Conservation (phyloP, 208 protist genomes). For the Angomonas deanei region DNA sequence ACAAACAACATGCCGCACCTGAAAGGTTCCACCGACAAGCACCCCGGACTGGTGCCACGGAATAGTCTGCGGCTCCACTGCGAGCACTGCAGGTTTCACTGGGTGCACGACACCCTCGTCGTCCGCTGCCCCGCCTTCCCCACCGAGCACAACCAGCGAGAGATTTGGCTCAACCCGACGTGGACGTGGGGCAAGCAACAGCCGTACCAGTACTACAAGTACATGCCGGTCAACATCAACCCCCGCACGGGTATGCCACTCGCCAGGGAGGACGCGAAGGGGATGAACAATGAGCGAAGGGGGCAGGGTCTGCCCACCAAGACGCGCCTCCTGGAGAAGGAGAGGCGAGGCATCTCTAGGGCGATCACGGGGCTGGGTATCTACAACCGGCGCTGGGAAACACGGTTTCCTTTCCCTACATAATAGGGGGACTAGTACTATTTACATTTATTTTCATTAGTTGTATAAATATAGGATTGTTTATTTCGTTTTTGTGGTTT, state of each 20-base stretch:
- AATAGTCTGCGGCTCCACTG: slow-evolving; percentile 70
- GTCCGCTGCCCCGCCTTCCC: slow-evolving; percentile 72
- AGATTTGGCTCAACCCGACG: slow-evolving; percentile 81
- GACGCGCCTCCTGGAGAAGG: slow-evolving; percentile 50
- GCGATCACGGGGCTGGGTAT: slow-evolving; percentile 58
- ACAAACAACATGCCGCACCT: slow-evolving; percentile 66
- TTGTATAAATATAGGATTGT: neutral
- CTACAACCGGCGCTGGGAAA: slow-evolving; percentile 76
- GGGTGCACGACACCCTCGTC: slow-evolving; percentile 75
- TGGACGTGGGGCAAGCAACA: slow-evolving; percentile 87
- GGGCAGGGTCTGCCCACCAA: slow-evolving; percentile 69
- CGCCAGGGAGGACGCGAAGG: slow-evolving; percentile 69
- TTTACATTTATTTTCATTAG: neutral
- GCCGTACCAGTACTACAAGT: slow-evolving; percentile 81
- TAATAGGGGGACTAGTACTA: slow-evolving; percentile 19
- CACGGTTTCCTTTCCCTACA: slow-evolving; percentile 72
- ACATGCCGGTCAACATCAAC: slow-evolving; percentile 69
- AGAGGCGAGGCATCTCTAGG: slow-evolving; percentile 65
- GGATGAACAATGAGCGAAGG: slow-evolving; percentile 85
- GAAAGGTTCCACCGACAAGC: slow-evolving; percentile 43
- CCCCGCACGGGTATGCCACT: slow-evolving; percentile 67
- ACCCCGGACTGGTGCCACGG: slow-evolving; percentile 49
- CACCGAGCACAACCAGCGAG: slow-evolving; percentile 65
- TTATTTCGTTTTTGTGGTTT: neutral
- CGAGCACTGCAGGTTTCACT: slow-evolving; percentile 69